Evolutionary conservation across 345 rosid species (phyloP).

Genomic region (Camelina sativa): DNA sequence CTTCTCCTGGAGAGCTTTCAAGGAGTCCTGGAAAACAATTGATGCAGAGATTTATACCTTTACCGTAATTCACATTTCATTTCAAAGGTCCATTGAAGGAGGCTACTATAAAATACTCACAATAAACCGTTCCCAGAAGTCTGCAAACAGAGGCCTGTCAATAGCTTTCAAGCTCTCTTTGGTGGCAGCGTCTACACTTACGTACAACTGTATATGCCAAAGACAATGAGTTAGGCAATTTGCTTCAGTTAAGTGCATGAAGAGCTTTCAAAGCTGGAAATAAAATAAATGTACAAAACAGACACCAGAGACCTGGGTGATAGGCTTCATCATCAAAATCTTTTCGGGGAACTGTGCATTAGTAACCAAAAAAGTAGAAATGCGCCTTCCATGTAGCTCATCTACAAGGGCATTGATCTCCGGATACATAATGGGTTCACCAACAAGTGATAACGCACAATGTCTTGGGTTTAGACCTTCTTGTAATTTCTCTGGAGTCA

Average conservation of each 20-base stretch:
- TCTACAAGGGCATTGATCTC: slow-evolving; percentile 88
- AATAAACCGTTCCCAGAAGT: slow-evolving; percentile 95
- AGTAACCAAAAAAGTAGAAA: slow-evolving; percentile 93
- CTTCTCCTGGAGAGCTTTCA: slow-evolving; percentile 75
- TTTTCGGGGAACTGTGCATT: slow-evolving; percentile 98
- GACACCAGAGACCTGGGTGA: slow-evolving; percentile 74
- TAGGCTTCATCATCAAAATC: slow-evolving; percentile 74
- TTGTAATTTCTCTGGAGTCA: slow-evolving; percentile 70
- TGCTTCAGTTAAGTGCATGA: neutral
- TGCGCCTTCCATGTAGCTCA: slow-evolving; percentile 82
- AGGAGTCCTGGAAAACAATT: slow-evolving; percentile 64
- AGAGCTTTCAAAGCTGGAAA: slow-evolving; percentile 12
- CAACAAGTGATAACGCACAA: slow-evolving; percentile 97
- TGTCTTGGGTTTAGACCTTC: slow-evolving; percentile 95
- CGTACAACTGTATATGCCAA: slow-evolving; percentile 76
- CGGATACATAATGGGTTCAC: slow-evolving; percentile 98
- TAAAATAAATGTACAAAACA: slow-evolving; percentile 6
- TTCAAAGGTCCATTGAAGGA: neutral
- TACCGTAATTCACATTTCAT: slow-evolving; percentile 1
- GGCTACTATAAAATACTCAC: slow-evolving; percentile 51
- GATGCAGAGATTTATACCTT: slow-evolving; percentile 15
- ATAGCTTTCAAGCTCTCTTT: slow-evolving; percentile 96
- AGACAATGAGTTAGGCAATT: slow-evolving; percentile 10
- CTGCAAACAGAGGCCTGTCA: slow-evolving; percentile 94
- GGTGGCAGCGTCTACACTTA: slow-evolving; percentile 98